Base-by-base conservation (phyloP, 1,139 yeast genomes). In the Williopsis jadinii region DNA sequence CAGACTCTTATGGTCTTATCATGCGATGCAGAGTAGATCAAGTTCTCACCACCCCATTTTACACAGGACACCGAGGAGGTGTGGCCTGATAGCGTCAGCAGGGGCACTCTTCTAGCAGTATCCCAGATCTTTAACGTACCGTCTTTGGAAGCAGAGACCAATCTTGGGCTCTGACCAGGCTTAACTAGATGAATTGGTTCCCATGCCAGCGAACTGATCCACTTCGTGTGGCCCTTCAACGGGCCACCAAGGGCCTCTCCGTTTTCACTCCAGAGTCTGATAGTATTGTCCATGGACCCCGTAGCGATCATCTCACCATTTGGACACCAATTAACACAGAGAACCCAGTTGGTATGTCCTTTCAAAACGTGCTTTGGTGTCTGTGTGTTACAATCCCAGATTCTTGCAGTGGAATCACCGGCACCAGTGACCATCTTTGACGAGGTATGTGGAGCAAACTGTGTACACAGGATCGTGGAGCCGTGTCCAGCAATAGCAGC, bases 401-500 rank as follows among this genome's bases (percentile, higher is more conserved):
- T 77, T 58, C 97, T 72, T 4, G 97, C 97, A n/a, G 97, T 90
- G 35, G 84, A 78, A 61, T 92, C 99, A 36, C 99, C 99, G 9
- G 97, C 88, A 36, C 98, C 99, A 0, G 97, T 84, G 37, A 87
- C 94, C 83, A 92, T 80, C 51, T 90, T 70, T 5, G 92, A 74
- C 11, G 94, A 79, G 33, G 92, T 82, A 56, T 84, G 75, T 30
- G 98, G 98, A 1, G 98, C 95, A 71, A 94, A 92, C 51, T 85
- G 92, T 38, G 94, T 84, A 45, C 96, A 86, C 51, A 92, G 69
- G 46, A 92, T 87, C 0, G 97, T 90, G 5, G 95, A 77, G 1
- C 96, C 95, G 59, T 92, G 99, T 6, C 98, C 98, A 1, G 95
- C 78, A 43, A 92, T 90, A 1, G 97, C 90, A 10, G 95, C 88